These are phyloP conservation scores for Plectosphaerella sp. DNA, from an alignment of 2,329 filamentous ascomycete species.

Conservation along the genomic window DNA sequence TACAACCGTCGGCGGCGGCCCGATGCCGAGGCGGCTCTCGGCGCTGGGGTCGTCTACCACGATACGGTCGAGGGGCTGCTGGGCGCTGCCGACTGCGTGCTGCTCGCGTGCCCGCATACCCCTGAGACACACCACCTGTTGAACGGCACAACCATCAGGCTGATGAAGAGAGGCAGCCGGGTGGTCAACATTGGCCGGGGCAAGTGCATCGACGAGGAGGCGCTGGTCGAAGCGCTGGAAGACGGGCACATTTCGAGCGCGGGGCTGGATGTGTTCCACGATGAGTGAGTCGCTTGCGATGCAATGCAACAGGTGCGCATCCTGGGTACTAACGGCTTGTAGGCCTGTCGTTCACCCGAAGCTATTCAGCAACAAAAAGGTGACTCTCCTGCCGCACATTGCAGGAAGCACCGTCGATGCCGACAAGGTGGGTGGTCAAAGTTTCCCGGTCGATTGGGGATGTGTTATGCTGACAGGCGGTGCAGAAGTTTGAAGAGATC, in stretches of 20 bases:
- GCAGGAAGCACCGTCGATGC: conserved; percentile 3
- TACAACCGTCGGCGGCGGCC: not conserved
- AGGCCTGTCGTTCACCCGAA: not conserved
- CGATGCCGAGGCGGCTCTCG: not conserved
- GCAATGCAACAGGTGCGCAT: not conserved
- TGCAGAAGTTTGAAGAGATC: too few species aligned
- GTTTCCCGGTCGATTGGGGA: too few species aligned
- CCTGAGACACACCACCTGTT: conserved; percentile 11
- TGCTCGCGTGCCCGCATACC: conserved; percentile 15
- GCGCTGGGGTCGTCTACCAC: not conserved
- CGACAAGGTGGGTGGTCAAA: not conserved
- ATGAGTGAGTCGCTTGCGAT: conserved; percentile 7
- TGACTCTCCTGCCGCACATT: conserved; percentile 3
- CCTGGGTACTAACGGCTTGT: not conserved
- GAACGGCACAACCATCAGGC: conserved; percentile 2
- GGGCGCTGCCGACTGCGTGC: not conserved
- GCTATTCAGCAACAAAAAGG: not conserved
- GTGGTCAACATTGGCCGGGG: conserved; percentile 15
- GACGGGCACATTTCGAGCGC: conserved; percentile 7
- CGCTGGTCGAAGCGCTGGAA: conserved; percentile 12
- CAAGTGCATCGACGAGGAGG: conserved; percentile 15
- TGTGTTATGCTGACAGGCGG: too few species aligned
- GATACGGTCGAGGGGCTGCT: not conserved
- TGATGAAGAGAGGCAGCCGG: conserved; percentile 11
- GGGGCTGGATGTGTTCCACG: conserved; percentile 13